phyloP scores from a whole-genome alignment of 78 protist genomes.

The Reticulomyxa filosa region DNA sequence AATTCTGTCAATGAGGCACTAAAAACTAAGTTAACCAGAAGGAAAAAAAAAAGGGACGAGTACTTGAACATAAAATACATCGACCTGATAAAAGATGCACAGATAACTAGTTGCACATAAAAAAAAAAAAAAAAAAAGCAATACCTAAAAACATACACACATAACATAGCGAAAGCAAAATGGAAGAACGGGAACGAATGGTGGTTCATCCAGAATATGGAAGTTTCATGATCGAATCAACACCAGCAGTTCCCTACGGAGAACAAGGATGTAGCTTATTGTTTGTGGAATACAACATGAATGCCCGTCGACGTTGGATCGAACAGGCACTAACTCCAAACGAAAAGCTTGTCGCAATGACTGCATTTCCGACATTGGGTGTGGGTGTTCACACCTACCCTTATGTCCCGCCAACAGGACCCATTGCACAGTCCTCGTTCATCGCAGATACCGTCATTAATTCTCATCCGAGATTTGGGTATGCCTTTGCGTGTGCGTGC shows the following conservation, averaged over 20 bases:
- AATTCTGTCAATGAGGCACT: too few relatives aligned
- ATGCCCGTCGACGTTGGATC: not conserved
- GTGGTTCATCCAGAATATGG: conserved; percentile 13
- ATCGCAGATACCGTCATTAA: conserved; percentile 64
- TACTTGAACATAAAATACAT: too few relatives aligned
- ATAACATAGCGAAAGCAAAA: too few relatives aligned
- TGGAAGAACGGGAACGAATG: too few relatives aligned
- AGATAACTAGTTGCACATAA: too few relatives aligned
- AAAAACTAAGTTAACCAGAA: too few relatives aligned
- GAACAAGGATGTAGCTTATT: not conserved
- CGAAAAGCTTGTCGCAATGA: not conserved
- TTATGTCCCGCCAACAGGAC: conserved; percentile 16
- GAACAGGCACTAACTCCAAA: not conserved
- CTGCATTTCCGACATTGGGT: conserved; percentile 8
- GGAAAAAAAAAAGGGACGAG: too few relatives aligned
- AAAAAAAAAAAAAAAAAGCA: too few relatives aligned
- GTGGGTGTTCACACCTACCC: not conserved
- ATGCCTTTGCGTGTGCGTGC: not conserved
- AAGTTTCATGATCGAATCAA: conserved; percentile 24
- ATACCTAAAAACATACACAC: too few relatives aligned
- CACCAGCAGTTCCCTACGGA: conserved; percentile 65
- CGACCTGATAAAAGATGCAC: too few relatives aligned
- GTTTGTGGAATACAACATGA: conserved; percentile 27
- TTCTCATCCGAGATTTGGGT: conserved; percentile 56
- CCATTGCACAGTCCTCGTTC: conserved; percentile 38